phyloP scores from a whole-genome alignment of 2,329 filamentous ascomycete genomes.

The Teratosphaeria epicoccoides region DNA sequence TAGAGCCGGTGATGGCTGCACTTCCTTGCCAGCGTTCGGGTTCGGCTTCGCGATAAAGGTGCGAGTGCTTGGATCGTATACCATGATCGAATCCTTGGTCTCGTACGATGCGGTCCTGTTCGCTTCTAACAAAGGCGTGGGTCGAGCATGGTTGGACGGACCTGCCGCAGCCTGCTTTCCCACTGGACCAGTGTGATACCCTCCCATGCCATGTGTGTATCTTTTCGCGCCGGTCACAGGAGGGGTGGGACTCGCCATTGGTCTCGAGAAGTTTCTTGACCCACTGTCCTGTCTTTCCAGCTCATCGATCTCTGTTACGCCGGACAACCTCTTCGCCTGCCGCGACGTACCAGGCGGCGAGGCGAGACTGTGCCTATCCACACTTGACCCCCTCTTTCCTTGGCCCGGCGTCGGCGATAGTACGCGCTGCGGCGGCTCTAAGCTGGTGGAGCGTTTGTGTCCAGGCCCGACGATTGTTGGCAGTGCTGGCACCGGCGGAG shows the following conservation, averaged over 20 bases:
- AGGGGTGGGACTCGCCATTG: constrained; percentile 30
- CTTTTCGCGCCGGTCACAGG: constrained; percentile 12
- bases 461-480: constrained; percentile 28
- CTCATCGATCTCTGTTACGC: constrained; percentile 29
- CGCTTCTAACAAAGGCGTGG: neutral
- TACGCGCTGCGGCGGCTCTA: constrained; percentile 40
- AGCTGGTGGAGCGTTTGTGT: constrained; percentile 38
- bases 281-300: constrained; percentile 31
- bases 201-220: constrained; percentile 27
- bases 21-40: constrained; percentile 7
- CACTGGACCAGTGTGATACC: constrained; percentile 54
- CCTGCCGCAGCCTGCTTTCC: constrained; percentile 24
- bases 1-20: constrained; percentile 7
- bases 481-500: constrained; percentile 67
- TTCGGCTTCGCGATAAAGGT: constrained; percentile 19
- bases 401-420: constrained; percentile 33
- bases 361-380: constrained; percentile 17
- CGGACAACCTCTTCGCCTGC: constrained; percentile 27
- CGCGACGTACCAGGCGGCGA: constrained; percentile 7
- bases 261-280: constrained; percentile 42
- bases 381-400: constrained; percentile 25
- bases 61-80: constrained; percentile 21
- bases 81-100: constrained; percentile 18
- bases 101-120: constrained; percentile 1
- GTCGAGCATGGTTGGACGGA: neutral